phyloP scores from a whole-genome alignment of 1,139 yeast species.

The Zygoascus sp. region DNA sequence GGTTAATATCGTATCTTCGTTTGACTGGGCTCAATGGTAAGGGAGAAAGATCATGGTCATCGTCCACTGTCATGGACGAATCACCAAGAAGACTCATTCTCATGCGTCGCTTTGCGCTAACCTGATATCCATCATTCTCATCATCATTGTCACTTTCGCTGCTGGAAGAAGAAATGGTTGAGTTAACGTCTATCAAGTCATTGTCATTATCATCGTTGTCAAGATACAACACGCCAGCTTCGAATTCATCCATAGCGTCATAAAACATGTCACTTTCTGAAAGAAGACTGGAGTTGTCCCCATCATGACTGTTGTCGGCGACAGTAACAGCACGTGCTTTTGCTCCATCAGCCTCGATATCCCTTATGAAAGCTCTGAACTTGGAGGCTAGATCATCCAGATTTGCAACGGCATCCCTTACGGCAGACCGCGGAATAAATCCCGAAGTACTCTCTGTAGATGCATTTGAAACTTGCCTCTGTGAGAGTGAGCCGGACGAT shows the following conservation, averaged over 20 bases:
- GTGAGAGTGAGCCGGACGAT: background rate
- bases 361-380: constrained; percentile 2
- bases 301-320: background rate
- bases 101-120: constrained; percentile 14
- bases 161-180: constrained; percentile 19
- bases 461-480: background rate
- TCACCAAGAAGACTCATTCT: constrained; percentile 9
- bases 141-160: constrained; percentile 21
- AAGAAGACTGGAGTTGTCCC: constrained; percentile 22
- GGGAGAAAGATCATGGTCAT: constrained; percentile 49
- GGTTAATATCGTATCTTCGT: constrained; percentile 59
- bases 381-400: constrained; percentile 5
- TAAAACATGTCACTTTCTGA: constrained; percentile 50
- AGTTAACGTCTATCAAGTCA: constrained; percentile 23
- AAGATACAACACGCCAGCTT: constrained; percentile 30
- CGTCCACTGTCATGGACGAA: constrained; percentile 16
- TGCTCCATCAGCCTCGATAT: constrained; percentile 3
- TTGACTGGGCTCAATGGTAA: constrained; percentile 48
- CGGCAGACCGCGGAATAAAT: background rate
- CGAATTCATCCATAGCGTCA: constrained; percentile 60
- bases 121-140: constrained; percentile 14
- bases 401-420: constrained; percentile 4
- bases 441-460: background rate
- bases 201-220: constrained; percentile 31
- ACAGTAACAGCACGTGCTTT: background rate